Percentiles rank a stretch among this genome's conserved stretches.
phyloP scores from a whole-genome alignment of 2,329 filamentous ascomycete species.

The Magnaporthiopsis rhizophila region DNA sequence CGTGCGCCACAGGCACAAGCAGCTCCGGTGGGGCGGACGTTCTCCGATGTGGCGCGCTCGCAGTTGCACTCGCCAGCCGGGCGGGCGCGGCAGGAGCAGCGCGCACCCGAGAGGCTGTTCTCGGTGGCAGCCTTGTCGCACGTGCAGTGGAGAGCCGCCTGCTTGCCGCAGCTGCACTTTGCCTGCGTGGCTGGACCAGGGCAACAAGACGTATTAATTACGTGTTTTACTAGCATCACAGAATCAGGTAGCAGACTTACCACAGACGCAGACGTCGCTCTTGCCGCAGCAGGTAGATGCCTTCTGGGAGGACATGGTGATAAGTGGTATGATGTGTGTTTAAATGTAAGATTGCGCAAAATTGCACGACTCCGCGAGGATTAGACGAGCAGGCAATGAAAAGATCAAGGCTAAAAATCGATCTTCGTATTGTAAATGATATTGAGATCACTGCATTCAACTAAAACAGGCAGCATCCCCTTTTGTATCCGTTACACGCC shows the following conservation, averaged over 20 bases:
- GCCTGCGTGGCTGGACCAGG: constrained; percentile 47
- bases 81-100: constrained; percentile 78
- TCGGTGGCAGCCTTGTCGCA: constrained; percentile 71
- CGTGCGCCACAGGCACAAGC: constrained; percentile 74
- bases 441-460: not conserved
- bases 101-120: constrained; percentile 63
- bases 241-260: constrained; percentile 30
- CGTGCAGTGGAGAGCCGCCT: constrained; percentile 77
- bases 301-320: constrained; percentile 14
- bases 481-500: not conserved
- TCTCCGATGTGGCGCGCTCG: constrained; percentile 63
- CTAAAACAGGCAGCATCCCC: not conserved
- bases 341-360: not conserved
- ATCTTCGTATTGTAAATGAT: not conserved
- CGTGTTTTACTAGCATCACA: not conserved
- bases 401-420: not conserved
- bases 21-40: constrained; percentile 48
- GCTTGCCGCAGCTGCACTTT: constrained; percentile 83
- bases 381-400: too few species aligned
- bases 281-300: constrained; percentile 49
- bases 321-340: not conserved
- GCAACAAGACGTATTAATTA: not conserved
- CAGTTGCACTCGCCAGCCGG: constrained; percentile 78
- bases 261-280: constrained; percentile 47
- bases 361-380: not conserved